These are phyloP conservation scores for Posidonia australis DNA, from an alignment of 106 monocot species.

Conservation along the genomic window DNA sequence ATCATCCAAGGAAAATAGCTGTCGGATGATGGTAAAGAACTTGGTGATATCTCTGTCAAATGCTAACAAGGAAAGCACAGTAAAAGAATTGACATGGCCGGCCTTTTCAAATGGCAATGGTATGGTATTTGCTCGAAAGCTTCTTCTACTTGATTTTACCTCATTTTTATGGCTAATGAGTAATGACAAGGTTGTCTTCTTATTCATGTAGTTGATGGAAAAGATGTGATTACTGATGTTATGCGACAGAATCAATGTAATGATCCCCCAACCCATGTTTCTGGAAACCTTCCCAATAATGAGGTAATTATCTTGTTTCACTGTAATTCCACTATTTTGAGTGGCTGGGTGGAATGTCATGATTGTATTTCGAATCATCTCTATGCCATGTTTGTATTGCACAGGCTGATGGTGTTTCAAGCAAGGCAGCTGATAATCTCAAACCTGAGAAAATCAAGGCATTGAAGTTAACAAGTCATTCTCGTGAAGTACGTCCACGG, in stretches of 20 bases:
- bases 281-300: neutral
- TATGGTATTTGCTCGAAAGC: neutral
- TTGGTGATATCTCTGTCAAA: slow-evolving; percentile 6
- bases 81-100: neutral
- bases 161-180: neutral
- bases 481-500: no score
- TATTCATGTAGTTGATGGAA: neutral
- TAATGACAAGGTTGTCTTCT: neutral
- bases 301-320: slow-evolving; percentile 1
- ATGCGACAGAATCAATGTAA: slow-evolving; percentile 1
- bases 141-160: neutral
- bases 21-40: slow-evolving; percentile 3
- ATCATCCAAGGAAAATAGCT: slow-evolving; percentile 6
- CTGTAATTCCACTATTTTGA: neutral
- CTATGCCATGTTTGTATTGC: neutral
- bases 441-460: neutral
- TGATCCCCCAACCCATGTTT: neutral
- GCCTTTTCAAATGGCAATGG: neutral
- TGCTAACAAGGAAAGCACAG: neutral
- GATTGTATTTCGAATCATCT: neutral
- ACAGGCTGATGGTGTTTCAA: neutral
- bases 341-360: neutral
- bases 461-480: neutral
- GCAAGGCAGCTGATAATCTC: neutral
- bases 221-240: slow-evolving; percentile 1